Evolutionary conservation across 2,329 filamentous ascomycete species (phyloP).

Genomic region (Harringtonia aguacate): DNA sequence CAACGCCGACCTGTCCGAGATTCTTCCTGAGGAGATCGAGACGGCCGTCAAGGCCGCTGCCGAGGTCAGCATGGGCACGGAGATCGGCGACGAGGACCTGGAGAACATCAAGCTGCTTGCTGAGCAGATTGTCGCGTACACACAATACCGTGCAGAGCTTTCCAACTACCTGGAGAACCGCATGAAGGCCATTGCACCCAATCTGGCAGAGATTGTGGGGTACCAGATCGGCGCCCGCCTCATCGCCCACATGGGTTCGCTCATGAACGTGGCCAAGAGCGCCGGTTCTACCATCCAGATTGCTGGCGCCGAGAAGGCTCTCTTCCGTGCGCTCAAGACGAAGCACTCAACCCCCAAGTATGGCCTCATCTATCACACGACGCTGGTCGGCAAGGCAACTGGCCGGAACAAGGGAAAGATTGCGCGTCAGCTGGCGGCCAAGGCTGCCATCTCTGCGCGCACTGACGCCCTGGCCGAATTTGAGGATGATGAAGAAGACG

Average conservation of each 20-base stretch:
- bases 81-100: conserved; percentile 86
- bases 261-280: conserved; percentile 90
- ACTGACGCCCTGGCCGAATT: conserved; percentile 82
- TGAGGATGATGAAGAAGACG: conserved; percentile 68
- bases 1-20: conserved; percentile 70
- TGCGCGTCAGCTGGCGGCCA: conserved; percentile 88
- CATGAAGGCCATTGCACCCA: conserved; percentile 95
- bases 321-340: conserved; percentile 96
- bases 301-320: conserved; percentile 93
- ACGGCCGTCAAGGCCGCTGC: conserved; percentile 83
- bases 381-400: conserved; percentile 89
- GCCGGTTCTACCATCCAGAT: conserved; percentile 96
- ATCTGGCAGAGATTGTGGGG: conserved; percentile 85
- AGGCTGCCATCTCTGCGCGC: conserved; percentile 85
- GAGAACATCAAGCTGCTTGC: conserved; percentile 87
- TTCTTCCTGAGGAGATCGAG: conserved; percentile 94
- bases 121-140: conserved; percentile 85
- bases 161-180: conserved; percentile 81
- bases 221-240: conserved; percentile 89
- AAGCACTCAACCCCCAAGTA: conserved; percentile 99
- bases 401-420: conserved; percentile 99
- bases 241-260: conserved; percentile 87
- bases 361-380: conserved; percentile 86
- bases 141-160: conserved; percentile 80
- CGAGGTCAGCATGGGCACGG: conserved; percentile 96